phyloP scores from a whole-genome alignment of 306 rosid species.

The Styphnolobium japonicum region DNA sequence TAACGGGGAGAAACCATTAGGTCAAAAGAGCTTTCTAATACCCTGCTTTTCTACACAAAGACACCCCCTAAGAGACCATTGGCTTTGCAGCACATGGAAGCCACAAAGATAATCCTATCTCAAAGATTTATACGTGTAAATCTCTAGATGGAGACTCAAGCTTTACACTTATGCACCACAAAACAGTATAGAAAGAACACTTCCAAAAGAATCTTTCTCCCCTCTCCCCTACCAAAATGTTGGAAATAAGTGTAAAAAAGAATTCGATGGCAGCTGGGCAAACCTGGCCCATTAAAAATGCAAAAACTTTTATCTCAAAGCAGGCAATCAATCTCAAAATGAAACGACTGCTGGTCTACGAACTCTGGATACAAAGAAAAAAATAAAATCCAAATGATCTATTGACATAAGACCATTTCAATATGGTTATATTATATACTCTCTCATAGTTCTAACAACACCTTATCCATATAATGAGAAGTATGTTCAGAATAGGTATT shows the following conservation, averaged over 20 bases:
- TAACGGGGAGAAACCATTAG: not conserved
- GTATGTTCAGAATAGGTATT: not conserved
- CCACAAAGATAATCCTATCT: not conserved
- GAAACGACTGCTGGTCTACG: not conserved
- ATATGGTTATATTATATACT: not conserved
- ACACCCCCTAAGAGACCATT: not conserved
- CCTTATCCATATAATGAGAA: not conserved
- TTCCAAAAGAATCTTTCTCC: not conserved
- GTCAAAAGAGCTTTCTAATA: not conserved
- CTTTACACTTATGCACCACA: not conserved
- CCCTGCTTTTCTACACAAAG: not conserved
- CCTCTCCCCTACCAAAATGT: not conserved
- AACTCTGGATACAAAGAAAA: not conserved
- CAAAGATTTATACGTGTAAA: not conserved
- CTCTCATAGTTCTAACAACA: not conserved
- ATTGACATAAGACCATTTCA: not conserved
- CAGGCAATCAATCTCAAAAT: not conserved
- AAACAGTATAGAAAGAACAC: not conserved
- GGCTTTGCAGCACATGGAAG: not conserved
- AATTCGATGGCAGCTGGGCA: not conserved
- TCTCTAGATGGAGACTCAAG: not conserved
- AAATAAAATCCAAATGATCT: not conserved
- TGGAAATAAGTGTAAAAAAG: not conserved
- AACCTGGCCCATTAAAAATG: not conserved
- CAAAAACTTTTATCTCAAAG: not conserved